Conservation (phyloP, 208 protist genomes). For the Balamuthia mandrillaris region DNA sequence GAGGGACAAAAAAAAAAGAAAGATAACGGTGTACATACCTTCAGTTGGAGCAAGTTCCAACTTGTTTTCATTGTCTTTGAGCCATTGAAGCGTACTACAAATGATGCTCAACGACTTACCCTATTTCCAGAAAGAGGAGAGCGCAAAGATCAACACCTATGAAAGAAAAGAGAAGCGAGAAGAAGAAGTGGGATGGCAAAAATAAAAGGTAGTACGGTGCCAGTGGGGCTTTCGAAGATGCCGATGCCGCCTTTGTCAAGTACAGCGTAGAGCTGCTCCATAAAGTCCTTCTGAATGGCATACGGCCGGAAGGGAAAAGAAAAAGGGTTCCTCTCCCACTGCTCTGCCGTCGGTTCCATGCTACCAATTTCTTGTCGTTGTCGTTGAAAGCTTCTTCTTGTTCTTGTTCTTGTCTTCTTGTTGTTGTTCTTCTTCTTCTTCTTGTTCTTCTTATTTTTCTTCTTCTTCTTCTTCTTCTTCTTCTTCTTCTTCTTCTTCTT, state of each 20-base stretch:
- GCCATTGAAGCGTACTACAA: conserved; percentile 70
- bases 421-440: too few species aligned
- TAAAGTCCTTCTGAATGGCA: conserved; percentile 64
- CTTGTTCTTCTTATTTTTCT: too few species aligned
- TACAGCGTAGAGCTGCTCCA: conserved; percentile 57
- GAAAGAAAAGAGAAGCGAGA: not conserved
- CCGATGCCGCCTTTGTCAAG: conserved; percentile 69
- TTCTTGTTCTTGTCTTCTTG: too few species aligned
- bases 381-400: too few species aligned
- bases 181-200: not conserved
- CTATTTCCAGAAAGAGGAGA: not conserved
- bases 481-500: too few species aligned
- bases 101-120: conserved; percentile 91
- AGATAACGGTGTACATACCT: not conserved
- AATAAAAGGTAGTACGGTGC: conserved; percentile 64
- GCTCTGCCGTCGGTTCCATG: too few species aligned
- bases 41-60: not conserved
- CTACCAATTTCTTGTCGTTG: too few species aligned
- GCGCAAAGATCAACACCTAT: not conserved
- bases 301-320: conserved; percentile 72
- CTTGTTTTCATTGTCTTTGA: conserved; percentile 47
- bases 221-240: conserved; percentile 90
- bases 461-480: too few species aligned
- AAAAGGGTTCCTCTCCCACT: conserved; percentile 47
- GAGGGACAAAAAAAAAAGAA: not conserved